Conservation (phyloP, 805 yeast species). For the Sugiyamaella mastotermitis region DNA sequence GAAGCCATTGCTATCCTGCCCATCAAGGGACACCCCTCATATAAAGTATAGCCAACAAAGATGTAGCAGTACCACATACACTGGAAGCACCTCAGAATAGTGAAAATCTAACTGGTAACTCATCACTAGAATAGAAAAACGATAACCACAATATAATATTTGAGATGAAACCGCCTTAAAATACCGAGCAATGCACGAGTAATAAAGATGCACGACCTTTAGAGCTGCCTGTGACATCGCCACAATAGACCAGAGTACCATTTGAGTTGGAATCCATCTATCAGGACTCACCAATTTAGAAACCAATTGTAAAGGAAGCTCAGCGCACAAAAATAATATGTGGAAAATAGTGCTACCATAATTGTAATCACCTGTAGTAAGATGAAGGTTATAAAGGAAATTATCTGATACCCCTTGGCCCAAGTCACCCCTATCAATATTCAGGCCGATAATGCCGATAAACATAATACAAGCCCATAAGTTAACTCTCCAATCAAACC, state of each 20-base stretch:
- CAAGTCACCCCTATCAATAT: conserved; percentile 54
- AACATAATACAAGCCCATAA: conserved; percentile 56
- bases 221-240: conserved; percentile 49
- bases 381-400: conserved; percentile 43
- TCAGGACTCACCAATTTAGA: conserved; percentile 62
- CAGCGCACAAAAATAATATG: conserved; percentile 51
- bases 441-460: conserved; percentile 51
- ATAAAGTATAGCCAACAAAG: conserved; percentile 48
- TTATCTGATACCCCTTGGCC: conserved; percentile 55
- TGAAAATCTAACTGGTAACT: conserved; percentile 52
- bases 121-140: conserved; percentile 56
- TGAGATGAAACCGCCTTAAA: conserved; percentile 65
- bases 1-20: conserved; percentile 60
- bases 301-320: conserved; percentile 62
- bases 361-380: conserved; percentile 55
- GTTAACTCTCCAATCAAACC: conserved; percentile 50
- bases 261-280: conserved; percentile 56
- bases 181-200: conserved; percentile 50
- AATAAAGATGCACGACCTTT: conserved; percentile 37
- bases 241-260: conserved; percentile 53
- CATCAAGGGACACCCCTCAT: conserved; percentile 41
- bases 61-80: conserved; percentile 39
- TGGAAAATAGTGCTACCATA: conserved; percentile 52
- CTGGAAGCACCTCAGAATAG: conserved; percentile 55
- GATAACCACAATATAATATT: conserved; percentile 59